Evolutionary conservation across 1,284 basidiomycete genomes (phyloP), one percentile per base, ranked within the genome.

Genomic region (Bjerkandera adusta): DNA sequence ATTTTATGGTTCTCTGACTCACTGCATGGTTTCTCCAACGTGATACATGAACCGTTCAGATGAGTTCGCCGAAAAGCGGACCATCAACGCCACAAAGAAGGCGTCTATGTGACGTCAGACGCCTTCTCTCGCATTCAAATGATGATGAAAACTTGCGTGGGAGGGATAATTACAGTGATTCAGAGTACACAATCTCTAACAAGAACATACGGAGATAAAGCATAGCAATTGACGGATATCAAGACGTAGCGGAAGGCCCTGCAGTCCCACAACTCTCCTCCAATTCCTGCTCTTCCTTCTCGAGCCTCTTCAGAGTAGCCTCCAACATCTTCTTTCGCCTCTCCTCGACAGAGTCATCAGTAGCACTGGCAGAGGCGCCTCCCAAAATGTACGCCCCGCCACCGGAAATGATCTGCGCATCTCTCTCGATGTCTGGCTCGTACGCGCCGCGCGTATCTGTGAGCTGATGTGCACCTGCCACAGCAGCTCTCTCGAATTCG

Each of bases 261-360:
- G 62, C 58, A 34, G 83, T 86, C 16, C 84, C 85, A 65, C 85
- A 88, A 42, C 76, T 78, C 44, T 77, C 69, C 60, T 88, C 86
- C n/a, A 87, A 61, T 53, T 86, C 81, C 54, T 85, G 77, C 43
- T 88, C 85, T 52, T 85, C 79, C 54, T 70, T 75, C 57, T 67
- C 69, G 47, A 88, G 57, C 26, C 85, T 71, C 24, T 63, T 68
- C 62, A 80, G 73, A 1, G 82, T 77, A 8, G 85, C 85, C 13
- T 79, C 73, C 15, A 86, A 58, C 35, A 79, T 60, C 46, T 73
- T 67, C 39, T 66, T 61, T 36, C 86, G 63, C 16, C 81, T 68
- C 24, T 84, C 82, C 52, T 85, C 82, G 2, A 59, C 59, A 0
- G 77, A 73, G 43, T 83, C 78, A 2, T 55, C 52, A 6, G 57